Conservation (phyloP, 768 basidiomycete genomes). For the Gelatoporia subvermispora region DNA sequence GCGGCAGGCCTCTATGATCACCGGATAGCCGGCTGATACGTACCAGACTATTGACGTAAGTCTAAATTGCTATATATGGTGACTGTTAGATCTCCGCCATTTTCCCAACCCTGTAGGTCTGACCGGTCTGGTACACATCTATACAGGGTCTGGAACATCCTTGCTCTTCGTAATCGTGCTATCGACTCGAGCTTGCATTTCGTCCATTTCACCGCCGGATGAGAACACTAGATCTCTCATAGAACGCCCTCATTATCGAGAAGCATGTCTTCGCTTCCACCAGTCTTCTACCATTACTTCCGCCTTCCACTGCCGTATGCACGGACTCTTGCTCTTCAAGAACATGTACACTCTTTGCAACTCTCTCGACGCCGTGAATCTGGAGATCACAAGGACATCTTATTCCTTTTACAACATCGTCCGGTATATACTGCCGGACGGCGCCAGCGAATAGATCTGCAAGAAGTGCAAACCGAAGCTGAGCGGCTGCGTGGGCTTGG, state of each 20-base stretch:
- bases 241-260: background rate
- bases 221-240: no score
- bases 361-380: slow-evolving; percentile 43
- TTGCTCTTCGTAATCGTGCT: no score
- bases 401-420: slow-evolving; percentile 82
- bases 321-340: slow-evolving; percentile 63
- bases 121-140: no score
- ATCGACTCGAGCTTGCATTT: no score
- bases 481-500: slow-evolving; percentile 67
- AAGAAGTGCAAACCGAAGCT: slow-evolving; percentile 54
- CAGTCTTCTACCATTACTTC: slow-evolving; percentile 78
- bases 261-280: slow-evolving; percentile 40
- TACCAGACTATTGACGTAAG: no score
- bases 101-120: no score
- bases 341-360: slow-evolving; percentile 65
- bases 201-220: no score
- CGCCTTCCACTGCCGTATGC: slow-evolving; percentile 72
- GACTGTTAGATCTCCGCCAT: no score
- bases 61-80: no score
- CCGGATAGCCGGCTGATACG: no score
- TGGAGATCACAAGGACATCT: slow-evolving; percentile 46
- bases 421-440: slow-evolving; percentile 97
- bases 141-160: no score
- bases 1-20: no score
- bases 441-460: slow-evolving; percentile 54